Evolutionary conservation across 768 basidiomycete genomes (phyloP), one percentile per base, ranked within the genome.

Genomic region (Xerocomus brunneocitrinus): DNA sequence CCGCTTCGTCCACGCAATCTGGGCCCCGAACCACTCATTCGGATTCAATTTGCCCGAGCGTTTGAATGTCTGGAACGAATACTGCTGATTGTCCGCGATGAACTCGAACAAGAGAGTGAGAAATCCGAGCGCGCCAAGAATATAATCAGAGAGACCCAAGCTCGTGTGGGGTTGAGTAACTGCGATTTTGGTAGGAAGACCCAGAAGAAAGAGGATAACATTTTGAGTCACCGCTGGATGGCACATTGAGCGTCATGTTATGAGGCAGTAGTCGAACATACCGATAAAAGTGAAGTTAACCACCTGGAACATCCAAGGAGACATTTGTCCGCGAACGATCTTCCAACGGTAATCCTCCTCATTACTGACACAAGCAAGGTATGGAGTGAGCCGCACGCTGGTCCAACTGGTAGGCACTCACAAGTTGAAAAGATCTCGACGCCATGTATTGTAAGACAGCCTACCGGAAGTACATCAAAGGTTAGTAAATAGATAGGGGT

Each of bases 291-390:
- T 76, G 13, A 53, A 70, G 69, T 85, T 85, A 30, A 79, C 49
- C n/a, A 87, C 54, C 57, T 83, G 79, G 73, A 87, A 87, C 8
- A 81, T 57, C 69, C 74, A 74, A 2, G 66, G 48, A 13, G 83
- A 79, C 4, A 87, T 63, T 45, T 83, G 76, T 38, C 72, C 67
- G 39, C 94, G 82, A 13, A 97, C 76, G 35, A 92, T 73, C 2
- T 75, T 81, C 91, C 95, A 98, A 27, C 95, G 87, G 63, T 98
- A 98, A 68, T 97, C 94, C 68, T 95, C 93, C 25, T 89, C 90
- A 27, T 79, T 76, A 7, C 88, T 91, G 53, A 35, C 19, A 3
- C 54, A 5, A 52, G 14, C 19, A 19, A 19, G 19, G 19, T 19
- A 32, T 47, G 14, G 2, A 3, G 25, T 58, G 2, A 46, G 22